These are phyloP conservation scores for Penicillium goetzii DNA, from an alignment of 495 filamentous ascomycete species.

Conservation along the genomic window DNA sequence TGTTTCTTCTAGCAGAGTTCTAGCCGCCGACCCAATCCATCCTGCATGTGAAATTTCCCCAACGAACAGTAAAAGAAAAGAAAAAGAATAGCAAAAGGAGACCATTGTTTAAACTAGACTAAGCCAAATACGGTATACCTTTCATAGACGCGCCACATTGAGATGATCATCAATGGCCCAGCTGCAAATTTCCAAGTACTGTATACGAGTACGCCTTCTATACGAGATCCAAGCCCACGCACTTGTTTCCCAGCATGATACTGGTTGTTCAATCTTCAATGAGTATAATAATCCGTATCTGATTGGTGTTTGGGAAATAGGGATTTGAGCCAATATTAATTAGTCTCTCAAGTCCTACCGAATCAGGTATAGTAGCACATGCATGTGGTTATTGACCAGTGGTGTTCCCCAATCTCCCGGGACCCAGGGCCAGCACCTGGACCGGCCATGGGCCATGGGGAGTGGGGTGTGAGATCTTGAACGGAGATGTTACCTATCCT, in stretches of 20 bases:
- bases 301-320: neutral
- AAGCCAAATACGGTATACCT: neutral
- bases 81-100: neutral
- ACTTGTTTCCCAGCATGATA: neutral
- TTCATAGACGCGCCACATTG: neutral
- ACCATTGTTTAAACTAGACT: neutral
- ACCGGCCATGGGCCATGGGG: constrained; percentile 17
- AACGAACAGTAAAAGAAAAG: neutral
- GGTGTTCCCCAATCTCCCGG: constrained; percentile 17
- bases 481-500: constrained; percentile 22
- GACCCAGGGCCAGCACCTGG: constrained; percentile 2
- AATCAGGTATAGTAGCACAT: constrained; percentile 18
- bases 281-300: too few relatives aligned
- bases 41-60: neutral
- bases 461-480: constrained; percentile 14
- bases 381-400: constrained; percentile 16
- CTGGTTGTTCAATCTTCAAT: neutral
- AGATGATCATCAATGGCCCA: neutral
- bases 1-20: neutral
- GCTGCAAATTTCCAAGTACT: neutral
- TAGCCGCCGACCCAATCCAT: neutral
- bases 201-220: neutral
- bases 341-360: constrained; percentile 17
- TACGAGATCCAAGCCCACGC: neutral
- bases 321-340: neutral